phyloP scores from a whole-genome alignment of 805 yeast species.

The Wickerhamiella sorbophila region DNA sequence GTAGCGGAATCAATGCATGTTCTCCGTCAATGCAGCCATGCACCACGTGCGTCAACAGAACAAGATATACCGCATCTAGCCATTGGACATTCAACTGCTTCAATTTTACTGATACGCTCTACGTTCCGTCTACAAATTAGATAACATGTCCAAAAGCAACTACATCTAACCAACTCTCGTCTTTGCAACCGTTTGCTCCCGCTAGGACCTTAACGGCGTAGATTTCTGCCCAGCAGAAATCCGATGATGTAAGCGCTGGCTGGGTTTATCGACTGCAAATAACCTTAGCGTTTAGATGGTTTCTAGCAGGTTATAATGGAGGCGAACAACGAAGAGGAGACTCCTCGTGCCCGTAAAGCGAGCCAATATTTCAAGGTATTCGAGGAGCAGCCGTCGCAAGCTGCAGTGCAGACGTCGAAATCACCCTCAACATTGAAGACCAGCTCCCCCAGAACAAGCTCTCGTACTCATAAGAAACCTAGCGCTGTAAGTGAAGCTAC shows the following conservation, averaged over 20 bases:
- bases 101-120: constrained; percentile 95
- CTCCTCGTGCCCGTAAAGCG: constrained; percentile 25
- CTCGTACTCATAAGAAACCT: background rate
- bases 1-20: no score
- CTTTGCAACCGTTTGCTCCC: constrained; percentile 99
- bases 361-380: constrained; percentile 28
- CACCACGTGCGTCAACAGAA: no score
- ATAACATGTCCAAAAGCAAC: constrained; percentile 82
- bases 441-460: background rate
- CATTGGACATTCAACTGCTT: constrained; percentile 95
- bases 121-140: constrained; percentile 79
- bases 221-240: no score
- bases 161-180: constrained; percentile 92
- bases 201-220: no score
- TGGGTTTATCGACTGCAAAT: background rate
- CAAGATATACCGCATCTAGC: no score
- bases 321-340: constrained; percentile 12
- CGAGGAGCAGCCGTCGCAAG: constrained; percentile 17
- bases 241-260: background rate
- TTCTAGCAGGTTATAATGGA: background rate
- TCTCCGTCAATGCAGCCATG: no score
- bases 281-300: background rate
- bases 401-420: background rate
- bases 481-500: constrained; percentile 19
- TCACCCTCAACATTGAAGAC: background rate